phyloP scores from a whole-genome alignment of 2,329 filamentous ascomycete species.

The Nemania diffusa region DNA sequence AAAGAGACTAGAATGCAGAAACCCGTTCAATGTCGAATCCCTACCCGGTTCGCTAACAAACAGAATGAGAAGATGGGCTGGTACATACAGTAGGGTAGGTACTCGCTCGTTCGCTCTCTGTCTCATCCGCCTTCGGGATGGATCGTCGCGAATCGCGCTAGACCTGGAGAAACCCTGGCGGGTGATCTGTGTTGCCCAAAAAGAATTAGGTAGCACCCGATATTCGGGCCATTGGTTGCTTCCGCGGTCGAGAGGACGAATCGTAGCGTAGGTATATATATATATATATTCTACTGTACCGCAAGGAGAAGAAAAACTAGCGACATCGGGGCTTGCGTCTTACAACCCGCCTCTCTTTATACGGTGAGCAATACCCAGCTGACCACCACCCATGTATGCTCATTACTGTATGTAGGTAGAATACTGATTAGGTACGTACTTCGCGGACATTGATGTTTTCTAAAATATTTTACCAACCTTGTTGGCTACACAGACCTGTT shows the following conservation, averaged over 20 bases:
- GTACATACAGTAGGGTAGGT: background rate
- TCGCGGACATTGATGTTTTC: background rate
- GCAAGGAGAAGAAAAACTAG: background rate
- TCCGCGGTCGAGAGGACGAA: background rate
- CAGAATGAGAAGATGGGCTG: background rate
- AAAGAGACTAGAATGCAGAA: background rate
- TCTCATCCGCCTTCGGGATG: background rate
- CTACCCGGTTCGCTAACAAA: background rate
- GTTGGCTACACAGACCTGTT: background rate
- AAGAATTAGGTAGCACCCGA: background rate
- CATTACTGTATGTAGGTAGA: background rate
- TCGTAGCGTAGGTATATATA: background rate
- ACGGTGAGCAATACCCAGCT: constrained; percentile 15
- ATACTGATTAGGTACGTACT: background rate
- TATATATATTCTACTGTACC: background rate
- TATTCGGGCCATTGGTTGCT: constrained; percentile 1
- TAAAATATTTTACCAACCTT: background rate
- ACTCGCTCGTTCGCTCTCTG: background rate
- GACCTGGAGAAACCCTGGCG: constrained; percentile 22
- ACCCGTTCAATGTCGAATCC: background rate
- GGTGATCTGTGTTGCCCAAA: background rate
- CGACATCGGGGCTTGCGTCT: constrained; percentile 23
- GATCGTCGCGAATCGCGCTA: background rate
- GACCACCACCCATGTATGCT: background rate
- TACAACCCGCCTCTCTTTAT: background rate